Conservation (phyloP, 345 rosid genomes). For the Hevea brasiliensis region DNA sequence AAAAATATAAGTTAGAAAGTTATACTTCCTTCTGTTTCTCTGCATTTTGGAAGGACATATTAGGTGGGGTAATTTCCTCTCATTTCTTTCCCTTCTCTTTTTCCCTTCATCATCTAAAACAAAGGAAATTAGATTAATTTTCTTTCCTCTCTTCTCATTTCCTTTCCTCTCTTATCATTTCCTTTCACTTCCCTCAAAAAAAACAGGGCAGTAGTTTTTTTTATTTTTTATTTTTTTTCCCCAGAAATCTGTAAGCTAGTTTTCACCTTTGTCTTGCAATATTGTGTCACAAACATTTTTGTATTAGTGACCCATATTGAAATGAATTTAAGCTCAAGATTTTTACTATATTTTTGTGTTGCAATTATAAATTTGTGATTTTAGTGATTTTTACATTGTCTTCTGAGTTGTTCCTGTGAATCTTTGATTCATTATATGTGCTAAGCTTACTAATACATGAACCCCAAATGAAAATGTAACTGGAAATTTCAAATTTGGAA, state of each 20-base stretch:
- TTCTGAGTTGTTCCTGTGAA: not conserved
- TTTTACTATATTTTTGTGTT: not conserved
- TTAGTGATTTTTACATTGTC: not conserved
- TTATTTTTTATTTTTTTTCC: constrained; percentile 1
- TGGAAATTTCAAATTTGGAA: not conserved
- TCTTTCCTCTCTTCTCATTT: too few relatives aligned
- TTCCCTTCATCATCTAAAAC: too few relatives aligned
- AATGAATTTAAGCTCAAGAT: not conserved
- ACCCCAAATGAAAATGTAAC: not conserved
- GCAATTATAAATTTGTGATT: not conserved
- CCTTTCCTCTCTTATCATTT: too few relatives aligned
- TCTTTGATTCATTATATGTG: not conserved
- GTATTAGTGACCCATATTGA: not conserved
- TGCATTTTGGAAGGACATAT: too few relatives aligned
- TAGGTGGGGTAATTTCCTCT: too few relatives aligned
- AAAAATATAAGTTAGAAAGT: too few relatives aligned
- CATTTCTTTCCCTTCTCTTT: too few relatives aligned
- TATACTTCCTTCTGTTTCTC: too few relatives aligned
- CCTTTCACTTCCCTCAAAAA: too few relatives aligned
- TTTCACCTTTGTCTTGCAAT: not conserved
- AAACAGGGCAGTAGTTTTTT: not conserved
- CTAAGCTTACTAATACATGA: not conserved
- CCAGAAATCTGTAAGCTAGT: not conserved
- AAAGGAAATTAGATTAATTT: too few relatives aligned
- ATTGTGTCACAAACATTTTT: not conserved